Percentiles rank a stretch among this genome's conserved stretches.
These are phyloP conservation scores for Colletotrichum acutatum DNA, from an alignment of 2,329 filamentous ascomycete genomes.

Conservation along the genomic window DNA sequence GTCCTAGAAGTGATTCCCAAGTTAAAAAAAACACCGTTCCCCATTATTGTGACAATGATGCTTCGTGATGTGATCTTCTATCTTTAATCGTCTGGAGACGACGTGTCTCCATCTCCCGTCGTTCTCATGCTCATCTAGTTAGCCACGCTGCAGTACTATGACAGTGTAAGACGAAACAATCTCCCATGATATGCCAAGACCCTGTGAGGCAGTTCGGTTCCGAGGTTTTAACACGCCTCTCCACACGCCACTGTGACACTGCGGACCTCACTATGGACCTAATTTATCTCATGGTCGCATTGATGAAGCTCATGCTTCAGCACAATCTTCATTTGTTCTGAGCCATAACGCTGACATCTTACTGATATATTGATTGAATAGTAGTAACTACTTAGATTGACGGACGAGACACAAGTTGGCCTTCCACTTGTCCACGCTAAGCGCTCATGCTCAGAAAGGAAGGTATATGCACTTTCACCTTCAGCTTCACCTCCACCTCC, in stretches of 20 bases:
- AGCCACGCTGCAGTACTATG: no score
- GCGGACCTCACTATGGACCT: background rate
- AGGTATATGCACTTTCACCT: background rate
- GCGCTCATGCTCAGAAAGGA: background rate
- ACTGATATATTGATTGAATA: no score
- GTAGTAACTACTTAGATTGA: background rate
- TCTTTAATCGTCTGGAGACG: no score
- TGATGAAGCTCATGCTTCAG: background rate
- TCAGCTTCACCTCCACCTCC: background rate
- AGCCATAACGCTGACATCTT: background rate
- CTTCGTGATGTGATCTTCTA: no score
- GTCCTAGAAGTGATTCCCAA: constrained; percentile 46
- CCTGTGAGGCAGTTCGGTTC: no score
- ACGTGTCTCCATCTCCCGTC: no score
- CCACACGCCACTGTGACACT: background rate
- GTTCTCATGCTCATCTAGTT: no score
- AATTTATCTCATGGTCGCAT: background rate
- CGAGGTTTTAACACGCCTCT: background rate
- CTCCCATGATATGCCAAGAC: no score
- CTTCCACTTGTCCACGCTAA: background rate
- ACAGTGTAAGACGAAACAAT: no score
- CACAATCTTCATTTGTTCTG: background rate
- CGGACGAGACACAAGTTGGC: background rate
- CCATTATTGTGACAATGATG: background rate
- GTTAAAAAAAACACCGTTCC: constrained; percentile 10